These are phyloP conservation scores for Baorangia bicolor DNA, from an alignment of 768 basidiomycete species.

Conservation along the genomic window DNA sequence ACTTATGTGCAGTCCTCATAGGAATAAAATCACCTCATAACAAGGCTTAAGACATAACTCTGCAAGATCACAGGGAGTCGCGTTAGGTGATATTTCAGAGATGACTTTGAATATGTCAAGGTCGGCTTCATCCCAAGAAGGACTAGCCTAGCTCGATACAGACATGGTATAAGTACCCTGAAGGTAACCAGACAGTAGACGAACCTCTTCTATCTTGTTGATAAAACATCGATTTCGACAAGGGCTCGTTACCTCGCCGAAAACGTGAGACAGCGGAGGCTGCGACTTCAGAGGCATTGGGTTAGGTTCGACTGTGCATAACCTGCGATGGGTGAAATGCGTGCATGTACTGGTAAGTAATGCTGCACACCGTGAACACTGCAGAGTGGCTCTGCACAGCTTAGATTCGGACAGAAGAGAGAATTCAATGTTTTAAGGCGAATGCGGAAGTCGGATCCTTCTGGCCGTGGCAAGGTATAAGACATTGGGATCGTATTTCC, in stretches of 20 bases:
- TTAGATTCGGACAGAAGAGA: conserved; percentile 52
- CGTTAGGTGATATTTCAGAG: conserved; percentile 44
- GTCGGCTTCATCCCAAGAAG: conserved; percentile 41
- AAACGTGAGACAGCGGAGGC: not conserved
- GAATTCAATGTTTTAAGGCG: conserved; percentile 38
- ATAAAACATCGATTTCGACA: conserved; percentile 33
- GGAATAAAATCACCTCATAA: conserved; percentile 43
- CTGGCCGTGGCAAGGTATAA: conserved; percentile 11
- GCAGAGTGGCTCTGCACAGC: conserved; percentile 52
- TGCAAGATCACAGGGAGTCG: conserved; percentile 54
- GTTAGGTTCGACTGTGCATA: conserved; percentile 23
- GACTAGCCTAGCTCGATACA: conserved; percentile 14
- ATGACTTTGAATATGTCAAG: conserved; percentile 39
- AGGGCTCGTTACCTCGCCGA: conserved; percentile 13
- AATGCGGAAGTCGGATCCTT: conserved; percentile 18
- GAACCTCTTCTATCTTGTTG: conserved; percentile 13
- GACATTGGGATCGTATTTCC: conserved; percentile 25
- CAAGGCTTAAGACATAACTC: conserved; percentile 58
- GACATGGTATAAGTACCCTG: not conserved
- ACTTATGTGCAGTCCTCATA: not conserved
- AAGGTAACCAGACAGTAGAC: not conserved
- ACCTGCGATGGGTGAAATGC: conserved; percentile 19
- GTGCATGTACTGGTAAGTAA: not conserved
- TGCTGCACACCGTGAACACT: conserved; percentile 43
- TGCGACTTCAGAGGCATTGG: conserved; percentile 8